Percentiles rank a stretch among this genome's conserved stretches.
These are phyloP conservation scores for Nectriaceae sp. DNA, from an alignment of 2,329 filamentous ascomycete species.

Conservation along the genomic window DNA sequence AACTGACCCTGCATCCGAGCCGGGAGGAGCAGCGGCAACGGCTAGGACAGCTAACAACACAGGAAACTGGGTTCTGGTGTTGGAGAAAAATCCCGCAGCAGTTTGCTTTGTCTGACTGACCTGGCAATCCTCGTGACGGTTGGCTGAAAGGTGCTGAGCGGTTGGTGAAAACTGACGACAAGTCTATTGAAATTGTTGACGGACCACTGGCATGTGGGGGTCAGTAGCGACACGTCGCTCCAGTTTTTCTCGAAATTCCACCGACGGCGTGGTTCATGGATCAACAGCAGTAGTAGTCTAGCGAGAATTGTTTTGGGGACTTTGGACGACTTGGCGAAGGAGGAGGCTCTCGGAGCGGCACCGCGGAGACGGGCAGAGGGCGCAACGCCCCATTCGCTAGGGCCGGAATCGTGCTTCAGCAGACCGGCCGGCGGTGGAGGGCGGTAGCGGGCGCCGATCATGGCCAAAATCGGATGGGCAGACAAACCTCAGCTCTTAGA, in stretches of 20 bases:
- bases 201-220: not conserved
- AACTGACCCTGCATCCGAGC: slow-evolving; percentile 2
- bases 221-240: not conserved
- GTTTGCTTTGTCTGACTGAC: not conserved
- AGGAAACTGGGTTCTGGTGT: not conserved
- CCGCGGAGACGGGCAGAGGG: slow-evolving; percentile 5
- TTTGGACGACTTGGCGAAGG: too few relatives aligned
- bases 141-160: too few relatives aligned
- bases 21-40: not conserved
- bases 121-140: not conserved
- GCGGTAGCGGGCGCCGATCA: slow-evolving; percentile 19
- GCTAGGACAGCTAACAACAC: not conserved
- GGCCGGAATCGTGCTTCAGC: not conserved
- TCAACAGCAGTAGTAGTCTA: not conserved
- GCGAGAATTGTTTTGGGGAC: not conserved
- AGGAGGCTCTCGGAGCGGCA: not conserved
- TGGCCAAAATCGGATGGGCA: slow-evolving; percentile 17
- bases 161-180: too few relatives aligned
- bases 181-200: not conserved
- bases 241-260: not conserved
- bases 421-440: not conserved
- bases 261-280: not conserved
- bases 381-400: not conserved
- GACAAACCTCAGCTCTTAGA: slow-evolving; percentile 14
- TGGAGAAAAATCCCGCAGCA: not conserved